These are phyloP conservation scores for Ophiostoma sp. DNA, from an alignment of 2,329 filamentous ascomycete species.

Conservation along the genomic window DNA sequence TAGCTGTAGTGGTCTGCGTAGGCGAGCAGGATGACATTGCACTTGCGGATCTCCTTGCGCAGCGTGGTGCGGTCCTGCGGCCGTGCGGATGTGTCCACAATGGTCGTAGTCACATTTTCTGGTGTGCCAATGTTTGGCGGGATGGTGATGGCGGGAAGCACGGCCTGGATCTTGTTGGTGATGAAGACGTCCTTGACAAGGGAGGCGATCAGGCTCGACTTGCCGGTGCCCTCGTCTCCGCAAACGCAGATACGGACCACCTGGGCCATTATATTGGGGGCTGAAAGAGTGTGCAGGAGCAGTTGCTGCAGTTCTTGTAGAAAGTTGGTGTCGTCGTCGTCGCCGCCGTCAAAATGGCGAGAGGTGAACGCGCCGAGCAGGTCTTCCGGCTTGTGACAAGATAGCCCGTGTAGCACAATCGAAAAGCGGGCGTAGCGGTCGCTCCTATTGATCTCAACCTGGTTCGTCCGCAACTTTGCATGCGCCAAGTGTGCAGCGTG, in stretches of 20 bases:
- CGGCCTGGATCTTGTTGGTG: slow-evolving; percentile 87
- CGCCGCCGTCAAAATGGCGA: too few relatives aligned
- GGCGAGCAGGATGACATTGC: slow-evolving; percentile 91
- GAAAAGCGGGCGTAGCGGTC: too few relatives aligned
- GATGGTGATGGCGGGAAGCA: slow-evolving; percentile 91
- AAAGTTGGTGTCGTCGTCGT: neutral
- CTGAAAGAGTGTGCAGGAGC: too few relatives aligned
- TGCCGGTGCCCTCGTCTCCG: slow-evolving; percentile 92
- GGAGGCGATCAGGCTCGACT: slow-evolving; percentile 87
- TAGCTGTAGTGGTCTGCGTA: slow-evolving; percentile 99
- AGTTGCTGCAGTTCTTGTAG: neutral
- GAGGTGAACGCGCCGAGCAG: too few relatives aligned
- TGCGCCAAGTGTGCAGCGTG: neutral
- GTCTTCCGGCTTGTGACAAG: too few relatives aligned
- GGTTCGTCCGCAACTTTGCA: neutral
- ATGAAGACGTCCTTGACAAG: slow-evolving; percentile 97
- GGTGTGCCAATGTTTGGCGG: slow-evolving; percentile 88
- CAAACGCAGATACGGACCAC: slow-evolving; percentile 76
- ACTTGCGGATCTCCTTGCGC: slow-evolving; percentile 91
- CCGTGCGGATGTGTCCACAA: slow-evolving; percentile 93
- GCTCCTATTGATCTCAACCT: neutral
- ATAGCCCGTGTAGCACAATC: too few relatives aligned
- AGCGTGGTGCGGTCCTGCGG: slow-evolving; percentile 88
- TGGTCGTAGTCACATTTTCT: slow-evolving; percentile 94
- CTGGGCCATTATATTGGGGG: slow-evolving; percentile 15